Percentiles rank a stretch among this genome's conserved stretches.
Conservation (phyloP, 1,139 yeast genomes). For the Candida smagusa region DNA sequence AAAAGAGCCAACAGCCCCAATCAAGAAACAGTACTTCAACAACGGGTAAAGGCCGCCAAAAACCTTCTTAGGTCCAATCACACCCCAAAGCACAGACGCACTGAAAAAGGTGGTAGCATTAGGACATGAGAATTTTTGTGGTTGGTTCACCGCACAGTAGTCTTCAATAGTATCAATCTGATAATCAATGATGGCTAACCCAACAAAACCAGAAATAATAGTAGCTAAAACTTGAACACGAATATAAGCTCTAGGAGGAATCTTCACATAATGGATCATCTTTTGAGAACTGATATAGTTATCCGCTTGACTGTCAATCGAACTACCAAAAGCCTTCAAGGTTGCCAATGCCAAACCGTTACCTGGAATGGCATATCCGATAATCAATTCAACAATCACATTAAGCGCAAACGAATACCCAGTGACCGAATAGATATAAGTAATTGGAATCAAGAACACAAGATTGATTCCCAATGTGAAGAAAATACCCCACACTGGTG, state of each 20-base stretch:
- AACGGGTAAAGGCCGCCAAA: constrained; percentile 48
- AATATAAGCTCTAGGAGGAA: constrained; percentile 62
- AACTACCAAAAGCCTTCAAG: constrained; percentile 35
- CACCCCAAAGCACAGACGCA: constrained; percentile 66
- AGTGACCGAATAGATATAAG: constrained; percentile 35
- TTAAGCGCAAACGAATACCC: constrained; percentile 38
- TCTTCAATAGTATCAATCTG: constrained; percentile 43
- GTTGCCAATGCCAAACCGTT: constrained; percentile 38
- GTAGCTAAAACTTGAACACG: constrained; percentile 53
- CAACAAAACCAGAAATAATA: constrained; percentile 41
- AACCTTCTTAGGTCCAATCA: constrained; percentile 54
- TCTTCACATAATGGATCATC: constrained; percentile 55
- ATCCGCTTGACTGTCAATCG: constrained; percentile 59
- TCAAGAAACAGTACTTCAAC: constrained; percentile 49
- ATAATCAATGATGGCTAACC: constrained; percentile 55
- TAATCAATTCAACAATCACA: constrained; percentile 38
- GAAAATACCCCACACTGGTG: constrained; percentile 34
- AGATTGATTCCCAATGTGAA: constrained; percentile 35
- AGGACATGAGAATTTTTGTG: constrained; percentile 47
- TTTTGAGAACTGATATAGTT: constrained; percentile 54
- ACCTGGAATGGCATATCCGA: constrained; percentile 39
- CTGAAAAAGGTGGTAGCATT: constrained; percentile 45
- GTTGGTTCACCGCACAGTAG: constrained; percentile 43
- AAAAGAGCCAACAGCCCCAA: constrained; percentile 38
- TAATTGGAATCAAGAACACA: constrained; percentile 34